phyloP scores from a whole-genome alignment of 768 basidiomycete species.

The Tephrocybe sp. region DNA sequence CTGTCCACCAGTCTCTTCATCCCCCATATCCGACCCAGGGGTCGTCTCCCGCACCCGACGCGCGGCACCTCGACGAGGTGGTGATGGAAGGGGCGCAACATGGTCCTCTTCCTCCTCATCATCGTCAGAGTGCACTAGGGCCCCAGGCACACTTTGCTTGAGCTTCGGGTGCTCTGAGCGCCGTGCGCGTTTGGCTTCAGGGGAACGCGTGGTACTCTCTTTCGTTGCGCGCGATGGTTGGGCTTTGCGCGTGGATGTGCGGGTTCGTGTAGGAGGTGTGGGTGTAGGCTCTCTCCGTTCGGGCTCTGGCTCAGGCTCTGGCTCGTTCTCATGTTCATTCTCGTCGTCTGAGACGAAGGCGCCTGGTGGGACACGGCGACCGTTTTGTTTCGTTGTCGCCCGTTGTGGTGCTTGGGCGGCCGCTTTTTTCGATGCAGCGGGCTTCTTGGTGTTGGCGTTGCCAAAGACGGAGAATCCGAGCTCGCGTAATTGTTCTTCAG shows the following conservation, averaged over 20 bases:
- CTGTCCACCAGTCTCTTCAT: slow-evolving; percentile 32
- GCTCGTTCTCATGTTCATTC: slow-evolving; percentile 18
- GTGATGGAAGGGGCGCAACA: slow-evolving; percentile 35
- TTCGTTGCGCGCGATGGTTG: neutral
- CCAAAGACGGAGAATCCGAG: slow-evolving; percentile 24
- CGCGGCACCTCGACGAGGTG: slow-evolving; percentile 21
- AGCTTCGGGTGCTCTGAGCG: slow-evolving; percentile 6
- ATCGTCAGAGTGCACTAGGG: slow-evolving; percentile 39
- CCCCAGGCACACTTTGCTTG: slow-evolving; percentile 41
- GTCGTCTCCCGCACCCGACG: slow-evolving; percentile 29
- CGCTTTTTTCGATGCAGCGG: slow-evolving; percentile 10
- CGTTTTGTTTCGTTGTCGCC: slow-evolving; percentile 12
- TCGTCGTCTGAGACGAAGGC: slow-evolving; percentile 47
- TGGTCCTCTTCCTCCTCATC: slow-evolving; percentile 25
- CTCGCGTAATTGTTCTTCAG: slow-evolving; percentile 1
- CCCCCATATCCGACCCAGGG: slow-evolving; percentile 29
- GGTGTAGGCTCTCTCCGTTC: slow-evolving; percentile 23
- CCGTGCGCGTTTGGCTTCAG: neutral
- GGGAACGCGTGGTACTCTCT: neutral
- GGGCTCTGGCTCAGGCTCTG: too few relatives aligned
- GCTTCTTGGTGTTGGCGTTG: slow-evolving; percentile 15
- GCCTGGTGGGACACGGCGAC: slow-evolving; percentile 40
- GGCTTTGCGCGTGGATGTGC: neutral
- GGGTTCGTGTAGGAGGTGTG: slow-evolving; percentile 4
- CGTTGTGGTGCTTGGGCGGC: neutral